phyloP scores from a whole-genome alignment of 140 eudicot species.

The Erigeron philadelphicus region DNA sequence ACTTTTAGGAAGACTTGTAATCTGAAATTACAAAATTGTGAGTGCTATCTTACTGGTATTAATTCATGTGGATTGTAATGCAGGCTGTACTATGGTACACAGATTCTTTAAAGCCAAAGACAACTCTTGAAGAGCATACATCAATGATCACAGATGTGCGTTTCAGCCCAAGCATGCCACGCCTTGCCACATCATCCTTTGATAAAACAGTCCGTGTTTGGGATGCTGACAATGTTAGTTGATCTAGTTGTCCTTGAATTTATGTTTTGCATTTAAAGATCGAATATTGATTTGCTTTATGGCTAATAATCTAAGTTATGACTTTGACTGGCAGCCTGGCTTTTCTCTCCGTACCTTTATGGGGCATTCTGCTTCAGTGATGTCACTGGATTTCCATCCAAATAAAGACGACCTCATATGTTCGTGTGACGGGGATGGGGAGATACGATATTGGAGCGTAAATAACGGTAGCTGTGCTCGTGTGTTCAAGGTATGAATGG shows the following conservation, averaged over 20 bases:
- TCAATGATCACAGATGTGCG: constrained; percentile 86
- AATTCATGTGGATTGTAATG: constrained; percentile 21
- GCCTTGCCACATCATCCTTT: constrained; percentile 95
- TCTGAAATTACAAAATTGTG: background rate
- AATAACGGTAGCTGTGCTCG: constrained; percentile 68
- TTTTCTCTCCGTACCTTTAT: constrained; percentile 79
- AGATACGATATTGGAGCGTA: constrained; percentile 89
- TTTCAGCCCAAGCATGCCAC: constrained; percentile 93
- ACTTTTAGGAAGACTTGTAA: background rate
- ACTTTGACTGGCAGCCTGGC: constrained; percentile 55
- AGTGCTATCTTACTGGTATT: background rate
- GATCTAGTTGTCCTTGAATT: background rate
- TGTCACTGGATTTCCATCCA: constrained; percentile 95
- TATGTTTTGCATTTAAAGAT: background rate
- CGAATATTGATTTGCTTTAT: background rate
- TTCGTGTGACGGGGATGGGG: constrained; percentile 96
- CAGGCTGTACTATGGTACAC: constrained; percentile 93
- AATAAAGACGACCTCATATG: constrained; percentile 87
- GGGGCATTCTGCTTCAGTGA: constrained; percentile 84
- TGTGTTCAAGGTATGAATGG: constrained; percentile 61
- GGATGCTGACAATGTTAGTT: constrained; percentile 93
- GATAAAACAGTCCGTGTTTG: constrained; percentile 97
- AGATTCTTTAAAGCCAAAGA: constrained; percentile 65
- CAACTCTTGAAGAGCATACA: constrained; percentile 85
- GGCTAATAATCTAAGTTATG: background rate